A percentile compares a stretch with the other conserved stretches of the same genome.
phyloP scores from a whole-genome alignment of 1,284 basidiomycete species.

The Wolfiporia cocos region DNA sequence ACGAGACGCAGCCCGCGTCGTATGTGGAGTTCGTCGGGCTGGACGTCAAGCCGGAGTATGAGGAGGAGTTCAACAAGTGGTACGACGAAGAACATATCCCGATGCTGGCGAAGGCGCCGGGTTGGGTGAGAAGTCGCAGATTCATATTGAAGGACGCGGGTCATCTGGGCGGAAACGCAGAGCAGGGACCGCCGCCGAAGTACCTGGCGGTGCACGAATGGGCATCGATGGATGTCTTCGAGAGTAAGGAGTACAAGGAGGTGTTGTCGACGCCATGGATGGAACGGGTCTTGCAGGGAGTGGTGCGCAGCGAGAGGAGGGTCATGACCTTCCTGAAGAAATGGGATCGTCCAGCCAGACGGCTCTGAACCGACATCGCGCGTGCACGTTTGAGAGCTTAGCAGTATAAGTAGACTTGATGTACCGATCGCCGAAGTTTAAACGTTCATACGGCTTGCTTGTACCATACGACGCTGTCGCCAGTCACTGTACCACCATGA shows the following conservation, averaged over 20 bases:
- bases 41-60: conserved; percentile 28
- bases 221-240: conserved; percentile 16
- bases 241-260: conserved; percentile 22
- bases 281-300: conserved; percentile 20
- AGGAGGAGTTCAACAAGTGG: conserved; percentile 37
- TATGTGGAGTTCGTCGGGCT: conserved; percentile 29
- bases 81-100: conserved; percentile 32
- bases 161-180: conserved; percentile 13
- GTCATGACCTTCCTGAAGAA: conserved; percentile 13
- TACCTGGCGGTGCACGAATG: conserved; percentile 33
- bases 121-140: conserved; percentile 31
- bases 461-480: too few species aligned
- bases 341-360: conserved; percentile 8
- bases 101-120: conserved; percentile 28
- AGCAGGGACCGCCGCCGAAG: conserved; percentile 23
- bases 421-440: too few species aligned
- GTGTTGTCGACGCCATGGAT: conserved; percentile 28
- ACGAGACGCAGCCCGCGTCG: conserved; percentile 24
- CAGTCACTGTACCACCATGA: too few species aligned
- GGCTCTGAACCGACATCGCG: too few species aligned
- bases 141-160: conserved; percentile 27
- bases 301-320: conserved; percentile 15
- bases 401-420: too few species aligned
- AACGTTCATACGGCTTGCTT: too few species aligned
- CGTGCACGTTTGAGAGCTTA: too few species aligned